These are phyloP conservation scores for Triticum timopheevii DNA, from an alignment of 176 grass and related monocot genomes.

Conservation along the genomic window DNA sequence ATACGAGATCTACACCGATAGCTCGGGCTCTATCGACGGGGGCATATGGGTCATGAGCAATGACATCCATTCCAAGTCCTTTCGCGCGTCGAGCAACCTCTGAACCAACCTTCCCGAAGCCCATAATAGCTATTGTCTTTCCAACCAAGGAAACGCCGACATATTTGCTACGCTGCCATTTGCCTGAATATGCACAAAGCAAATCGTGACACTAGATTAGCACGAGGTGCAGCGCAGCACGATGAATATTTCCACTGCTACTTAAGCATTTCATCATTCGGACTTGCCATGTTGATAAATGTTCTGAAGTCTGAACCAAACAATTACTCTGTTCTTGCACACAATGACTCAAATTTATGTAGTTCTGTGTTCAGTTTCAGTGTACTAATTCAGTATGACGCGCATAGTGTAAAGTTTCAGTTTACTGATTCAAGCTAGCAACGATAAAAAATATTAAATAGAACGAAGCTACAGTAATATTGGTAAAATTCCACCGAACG, in stretches of 20 bases:
- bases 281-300: background rate
- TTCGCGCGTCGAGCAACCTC: slow-evolving; percentile 85
- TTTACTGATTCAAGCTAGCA: background rate
- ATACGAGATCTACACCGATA: slow-evolving; percentile 78
- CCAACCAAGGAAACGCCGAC: slow-evolving; percentile 84
- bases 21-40: slow-evolving; percentile 73
- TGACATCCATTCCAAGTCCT: slow-evolving; percentile 76
- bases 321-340: background rate
- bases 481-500: background rate
- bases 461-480: background rate
- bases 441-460: background rate
- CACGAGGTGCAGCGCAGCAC: background rate
- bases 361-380: background rate
- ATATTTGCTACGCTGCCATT: slow-evolving; percentile 81
- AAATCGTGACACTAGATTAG: background rate
- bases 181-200: slow-evolving; percentile 45
- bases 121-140: slow-evolving; percentile 84
- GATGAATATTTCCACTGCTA: background rate
- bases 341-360: background rate
- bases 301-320: background rate
- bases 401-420: too few species aligned
- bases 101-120: slow-evolving; percentile 93
- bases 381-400: background rate
- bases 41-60: slow-evolving; percentile 88
- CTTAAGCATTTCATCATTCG: background rate